Evolutionary conservation across 257 asterid genomes (phyloP).

Genomic region (Gardenia jasminoides): DNA sequence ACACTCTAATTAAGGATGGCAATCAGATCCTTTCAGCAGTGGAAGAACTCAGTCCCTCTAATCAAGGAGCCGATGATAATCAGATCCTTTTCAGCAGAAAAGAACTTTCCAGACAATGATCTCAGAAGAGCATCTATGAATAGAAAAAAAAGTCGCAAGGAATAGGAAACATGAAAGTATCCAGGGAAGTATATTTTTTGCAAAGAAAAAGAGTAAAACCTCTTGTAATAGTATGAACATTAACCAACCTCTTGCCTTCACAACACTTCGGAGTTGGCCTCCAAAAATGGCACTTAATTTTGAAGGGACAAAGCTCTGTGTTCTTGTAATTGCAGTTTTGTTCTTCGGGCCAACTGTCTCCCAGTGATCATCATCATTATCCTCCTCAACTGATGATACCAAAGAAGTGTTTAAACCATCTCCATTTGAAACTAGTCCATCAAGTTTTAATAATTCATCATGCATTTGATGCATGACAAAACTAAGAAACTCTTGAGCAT

Average conservation of each 20-base stretch:
- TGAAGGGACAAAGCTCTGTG: slow-evolving; percentile 76
- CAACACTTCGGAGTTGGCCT: slow-evolving; percentile 75
- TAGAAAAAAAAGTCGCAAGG: neutral
- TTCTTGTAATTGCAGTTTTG: slow-evolving; percentile 69
- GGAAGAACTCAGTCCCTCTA: too few relatives aligned
- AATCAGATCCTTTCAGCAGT: too few relatives aligned
- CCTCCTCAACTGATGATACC: slow-evolving; percentile 62
- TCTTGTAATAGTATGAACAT: neutral
- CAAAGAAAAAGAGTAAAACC: neutral
- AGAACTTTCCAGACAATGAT: neutral
- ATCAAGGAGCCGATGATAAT: too few relatives aligned
- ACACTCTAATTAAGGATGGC: too few relatives aligned
- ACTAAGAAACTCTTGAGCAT: slow-evolving; percentile 88
- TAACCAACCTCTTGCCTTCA: slow-evolving; percentile 73
- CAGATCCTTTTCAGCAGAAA: too few relatives aligned
- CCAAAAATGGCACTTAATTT: slow-evolving; percentile 76
- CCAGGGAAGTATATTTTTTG: neutral
- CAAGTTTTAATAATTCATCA: slow-evolving; percentile 81
- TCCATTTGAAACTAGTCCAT: slow-evolving; percentile 53
- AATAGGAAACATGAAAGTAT: neutral
- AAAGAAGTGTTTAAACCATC: slow-evolving; percentile 49
- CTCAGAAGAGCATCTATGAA: neutral
- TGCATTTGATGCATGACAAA: slow-evolving; percentile 92
- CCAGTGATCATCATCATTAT: slow-evolving; percentile 56
- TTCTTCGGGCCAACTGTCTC: slow-evolving; percentile 75